phyloP scores from a whole-genome alignment of 306 rosid species.

The Canavalia ensiformis region DNA sequence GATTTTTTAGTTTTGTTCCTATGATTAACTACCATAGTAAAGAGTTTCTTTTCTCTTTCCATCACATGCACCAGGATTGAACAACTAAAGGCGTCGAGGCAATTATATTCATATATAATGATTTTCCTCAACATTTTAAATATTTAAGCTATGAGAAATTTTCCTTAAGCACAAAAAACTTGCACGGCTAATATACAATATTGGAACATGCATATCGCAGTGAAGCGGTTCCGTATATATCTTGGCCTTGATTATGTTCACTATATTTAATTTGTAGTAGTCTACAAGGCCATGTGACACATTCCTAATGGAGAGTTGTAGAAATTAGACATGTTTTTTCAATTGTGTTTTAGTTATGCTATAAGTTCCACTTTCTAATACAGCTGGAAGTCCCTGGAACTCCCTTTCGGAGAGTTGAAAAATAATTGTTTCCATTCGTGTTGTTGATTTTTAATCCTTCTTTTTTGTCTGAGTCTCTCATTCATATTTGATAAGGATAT shows the following conservation, averaged over 20 bases:
- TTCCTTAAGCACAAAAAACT: background rate
- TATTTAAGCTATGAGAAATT: background rate
- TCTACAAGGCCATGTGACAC: background rate
- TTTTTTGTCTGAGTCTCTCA: no score
- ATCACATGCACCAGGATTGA: conserved; percentile 42
- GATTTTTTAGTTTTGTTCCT: conserved; percentile 45
- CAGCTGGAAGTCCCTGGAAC: no score
- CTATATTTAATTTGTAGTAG: conserved; percentile 10
- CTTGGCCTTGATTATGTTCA: conserved; percentile 2
- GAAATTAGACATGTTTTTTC: no score
- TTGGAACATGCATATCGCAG: conserved; percentile 72
- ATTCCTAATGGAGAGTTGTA: background rate
- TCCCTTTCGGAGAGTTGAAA: no score
- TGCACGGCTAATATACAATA: background rate
- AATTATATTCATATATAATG: conserved; percentile 40
- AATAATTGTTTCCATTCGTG: no score
- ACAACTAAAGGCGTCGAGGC: conserved; percentile 85
- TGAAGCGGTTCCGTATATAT: conserved; percentile 57
- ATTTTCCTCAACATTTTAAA: background rate
- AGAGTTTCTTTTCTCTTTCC: conserved; percentile 10
- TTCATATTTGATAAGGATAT: no score
- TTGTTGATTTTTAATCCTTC: no score
- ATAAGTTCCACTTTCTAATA: no score
- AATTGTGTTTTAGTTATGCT: no score
- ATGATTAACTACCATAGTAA: conserved; percentile 34